Conservation (phyloP, 805 yeast genomes). For the Metschnikowia similis region DNA sequence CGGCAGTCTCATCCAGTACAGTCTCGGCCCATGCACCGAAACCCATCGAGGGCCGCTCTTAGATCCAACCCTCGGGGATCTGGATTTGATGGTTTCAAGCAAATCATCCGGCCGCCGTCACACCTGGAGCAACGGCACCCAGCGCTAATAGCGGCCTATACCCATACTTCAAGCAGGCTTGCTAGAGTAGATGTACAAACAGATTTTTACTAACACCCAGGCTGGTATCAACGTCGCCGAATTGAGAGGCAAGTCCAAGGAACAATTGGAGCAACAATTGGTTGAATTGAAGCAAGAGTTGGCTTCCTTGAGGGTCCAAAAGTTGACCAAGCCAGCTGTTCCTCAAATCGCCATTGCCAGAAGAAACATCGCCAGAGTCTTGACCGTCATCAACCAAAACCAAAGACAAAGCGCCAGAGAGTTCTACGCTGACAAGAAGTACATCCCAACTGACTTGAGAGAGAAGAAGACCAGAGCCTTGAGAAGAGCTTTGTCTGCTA, state of each 20-base stretch:
- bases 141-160: too few relatives aligned
- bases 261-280: slow-evolving; percentile 90
- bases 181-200: too few relatives aligned
- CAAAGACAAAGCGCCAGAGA: slow-evolving; percentile 94
- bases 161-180: too few relatives aligned
- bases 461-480: slow-evolving; percentile 99
- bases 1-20: background rate
- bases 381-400: slow-evolving; percentile 94
- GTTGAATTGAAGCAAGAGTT: slow-evolving; percentile 95
- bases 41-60: too few relatives aligned
- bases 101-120: too few relatives aligned
- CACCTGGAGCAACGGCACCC: too few relatives aligned
- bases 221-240: slow-evolving; percentile 93
- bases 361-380: slow-evolving; percentile 97
- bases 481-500: slow-evolving; percentile 91
- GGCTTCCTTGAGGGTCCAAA: slow-evolving; percentile 93
- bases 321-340: slow-evolving; percentile 84
- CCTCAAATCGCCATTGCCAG: slow-evolving; percentile 97
- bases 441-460: slow-evolving; percentile 97
- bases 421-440: slow-evolving; percentile 92
- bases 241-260: slow-evolving; percentile 95
- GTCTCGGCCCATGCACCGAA: too few relatives aligned
- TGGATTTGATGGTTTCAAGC: too few relatives aligned
- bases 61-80: too few relatives aligned
- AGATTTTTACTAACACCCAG: slow-evolving; percentile 37